Conservation (phyloP, 2,329 filamentous ascomycete species). For the Davidsoniella eucalypti region DNA sequence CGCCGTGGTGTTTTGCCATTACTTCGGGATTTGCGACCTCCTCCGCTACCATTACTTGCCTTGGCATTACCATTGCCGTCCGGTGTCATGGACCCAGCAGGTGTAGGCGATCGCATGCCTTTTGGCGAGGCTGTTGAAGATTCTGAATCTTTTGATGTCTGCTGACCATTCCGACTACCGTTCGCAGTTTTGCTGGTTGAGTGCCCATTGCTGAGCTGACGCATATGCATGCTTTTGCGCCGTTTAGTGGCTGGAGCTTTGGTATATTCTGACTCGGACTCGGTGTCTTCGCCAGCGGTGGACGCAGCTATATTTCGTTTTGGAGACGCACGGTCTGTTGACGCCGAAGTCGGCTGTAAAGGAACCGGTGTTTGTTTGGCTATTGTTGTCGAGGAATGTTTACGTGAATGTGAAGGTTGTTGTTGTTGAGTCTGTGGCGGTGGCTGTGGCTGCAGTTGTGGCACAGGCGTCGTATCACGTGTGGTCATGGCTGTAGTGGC, state of each 20-base stretch:
- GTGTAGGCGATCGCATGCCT: not conserved
- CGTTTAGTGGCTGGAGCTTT: conserved; percentile 6
- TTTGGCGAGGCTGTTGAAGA: not conserved
- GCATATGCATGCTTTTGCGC: conserved; percentile 9
- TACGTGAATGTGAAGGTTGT: not conserved
- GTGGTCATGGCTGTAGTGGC: conserved; percentile 28
- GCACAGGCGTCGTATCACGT: conserved; percentile 31
- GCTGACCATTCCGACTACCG: too few species aligned
- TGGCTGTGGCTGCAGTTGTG: conserved; percentile 20
- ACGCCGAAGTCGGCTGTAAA: not conserved
- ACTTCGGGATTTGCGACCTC: conserved; percentile 8
- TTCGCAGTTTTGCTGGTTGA: not conserved
- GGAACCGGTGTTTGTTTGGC: not conserved
- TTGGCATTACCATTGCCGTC: too few species aligned
- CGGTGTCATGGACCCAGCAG: not conserved
- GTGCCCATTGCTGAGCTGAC: not conserved
- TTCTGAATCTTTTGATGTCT: not conserved
- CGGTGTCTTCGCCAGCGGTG: conserved; percentile 4
- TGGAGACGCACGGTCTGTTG: not conserved
- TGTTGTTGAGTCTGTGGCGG: not conserved
- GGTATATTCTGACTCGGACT: conserved; percentile 6
- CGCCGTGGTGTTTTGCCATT: conserved; percentile 36
- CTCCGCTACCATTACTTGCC: too few species aligned
- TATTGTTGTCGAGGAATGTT: not conserved
- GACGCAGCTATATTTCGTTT: conserved; percentile 5